Base-by-base conservation (phyloP, 2,329 filamentous ascomycete species). In the Trichoderma aggressivum region DNA sequence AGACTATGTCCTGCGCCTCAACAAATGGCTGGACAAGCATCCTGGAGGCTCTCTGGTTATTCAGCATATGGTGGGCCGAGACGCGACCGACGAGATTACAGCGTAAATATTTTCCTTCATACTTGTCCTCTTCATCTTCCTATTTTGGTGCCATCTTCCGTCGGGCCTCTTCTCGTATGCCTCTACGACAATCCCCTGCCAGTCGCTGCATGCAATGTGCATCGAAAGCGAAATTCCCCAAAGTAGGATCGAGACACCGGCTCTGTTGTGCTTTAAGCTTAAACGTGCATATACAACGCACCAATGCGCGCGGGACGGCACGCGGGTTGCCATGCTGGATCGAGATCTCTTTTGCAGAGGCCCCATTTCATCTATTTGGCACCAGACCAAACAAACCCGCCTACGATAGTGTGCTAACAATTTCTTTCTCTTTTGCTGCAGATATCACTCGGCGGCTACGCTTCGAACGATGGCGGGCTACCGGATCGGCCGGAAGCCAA, bases 21-120 rank as follows among this genome's bases (percentile, higher is more conserved):
- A 98, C 80, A 87, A 91, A 50, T 99, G 94, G 93, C 84, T 97
- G 66, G 89, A 89, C 67, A 98, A 92, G 78, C 96, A 98, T 78
- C 96, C 96, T 14, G 96, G 96, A 71, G 96, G 96, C 75, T 91
- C 95, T 77, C 96, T 94, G 82, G 89, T 95, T 69, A 97, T 99
- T 74, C 85, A 89, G 79, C 96, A 99, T 79, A 96, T 98, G 94
- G 89, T 98, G 72, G 94, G 94, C 73, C 89, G 92, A 82, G 94
- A 97, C 88, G 95, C 94, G 64, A 98, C 95, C 12, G 94, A 98
- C 80, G 96, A 98, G 82, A 91, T 98, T 73, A 93, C 91, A 80
- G 93, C 91, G 93, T 98, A 87, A 60, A 39, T 62, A 60, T 85
- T 59, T 64, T 72, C 70, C 64, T 65, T 59, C 39, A 8, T 24